Conservation (phyloP, 2,329 filamentous ascomycete genomes). For the Pseudopyricularia cyperi region DNA sequence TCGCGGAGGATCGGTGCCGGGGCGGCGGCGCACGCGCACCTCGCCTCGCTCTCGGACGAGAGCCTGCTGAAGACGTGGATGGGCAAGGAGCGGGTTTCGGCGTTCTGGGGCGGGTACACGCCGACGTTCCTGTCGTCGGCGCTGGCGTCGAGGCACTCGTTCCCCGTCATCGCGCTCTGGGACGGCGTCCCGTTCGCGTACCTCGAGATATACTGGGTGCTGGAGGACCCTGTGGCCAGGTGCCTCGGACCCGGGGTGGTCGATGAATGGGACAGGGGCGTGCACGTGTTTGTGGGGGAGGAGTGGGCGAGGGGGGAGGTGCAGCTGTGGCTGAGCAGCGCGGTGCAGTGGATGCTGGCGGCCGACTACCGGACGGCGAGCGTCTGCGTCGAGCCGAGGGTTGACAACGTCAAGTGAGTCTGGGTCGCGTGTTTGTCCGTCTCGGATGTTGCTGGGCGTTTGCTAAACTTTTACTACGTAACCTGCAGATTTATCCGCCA, state of each 20-base stretch:
- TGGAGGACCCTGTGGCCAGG: constrained; percentile 69
- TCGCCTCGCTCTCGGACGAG: constrained; percentile 35
- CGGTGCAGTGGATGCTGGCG: constrained; percentile 77
- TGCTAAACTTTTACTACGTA: background rate
- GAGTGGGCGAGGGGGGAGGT: constrained; percentile 82
- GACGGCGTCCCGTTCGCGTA: constrained; percentile 92
- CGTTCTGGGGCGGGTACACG: constrained; percentile 68
- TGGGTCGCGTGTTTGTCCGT: background rate
- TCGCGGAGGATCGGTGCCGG: background rate
- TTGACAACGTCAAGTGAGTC: constrained; percentile 77
- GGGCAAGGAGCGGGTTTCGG: constrained; percentile 67
- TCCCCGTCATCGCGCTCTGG: constrained; percentile 88
- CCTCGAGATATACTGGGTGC: constrained; percentile 97
- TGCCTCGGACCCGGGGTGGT: constrained; percentile 43
- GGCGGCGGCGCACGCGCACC: constrained; percentile 24
- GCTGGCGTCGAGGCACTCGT: constrained; percentile 59
- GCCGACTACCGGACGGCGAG: constrained; percentile 70
- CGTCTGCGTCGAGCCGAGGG: constrained; percentile 74
- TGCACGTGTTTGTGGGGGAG: constrained; percentile 84
- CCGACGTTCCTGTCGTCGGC: constrained; percentile 53
- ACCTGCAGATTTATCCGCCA: constrained; percentile 51
- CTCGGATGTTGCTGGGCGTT: background rate
- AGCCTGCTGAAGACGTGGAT: constrained; percentile 73
- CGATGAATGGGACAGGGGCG: constrained; percentile 67
- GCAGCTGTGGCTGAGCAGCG: constrained; percentile 65